These are phyloP conservation scores for Fusarium torreyae DNA, from an alignment of 2,329 filamentous ascomycete genomes.

Conservation along the genomic window DNA sequence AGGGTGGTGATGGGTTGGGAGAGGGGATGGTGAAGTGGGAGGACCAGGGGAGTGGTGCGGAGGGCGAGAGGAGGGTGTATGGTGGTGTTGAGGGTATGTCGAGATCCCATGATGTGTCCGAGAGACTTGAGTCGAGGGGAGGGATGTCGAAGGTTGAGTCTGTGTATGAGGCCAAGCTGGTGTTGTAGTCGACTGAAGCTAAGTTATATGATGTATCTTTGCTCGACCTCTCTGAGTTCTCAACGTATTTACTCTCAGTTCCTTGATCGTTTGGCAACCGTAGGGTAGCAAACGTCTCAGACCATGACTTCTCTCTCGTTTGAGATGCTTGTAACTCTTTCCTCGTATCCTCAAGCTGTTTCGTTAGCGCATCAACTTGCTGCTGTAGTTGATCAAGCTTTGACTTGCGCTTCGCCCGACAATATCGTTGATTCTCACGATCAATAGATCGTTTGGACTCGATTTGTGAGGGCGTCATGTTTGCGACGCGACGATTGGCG, in stretches of 20 bases:
- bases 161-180: conserved; percentile 23
- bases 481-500: conserved; percentile 39
- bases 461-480: conserved; percentile 44
- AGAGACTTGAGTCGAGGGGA: conserved; percentile 10
- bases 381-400: conserved; percentile 1
- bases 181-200: conserved; percentile 23
- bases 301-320: neutral
- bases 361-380: neutral
- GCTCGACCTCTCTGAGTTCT: neutral
- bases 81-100: conserved; percentile 7
- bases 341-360: neutral
- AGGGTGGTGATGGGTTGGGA: conserved; percentile 4
- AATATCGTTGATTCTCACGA: conserved; percentile 46
- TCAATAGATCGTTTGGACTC: conserved; percentile 49
- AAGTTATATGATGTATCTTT: conserved; percentile 8
- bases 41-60: conserved; percentile 28
- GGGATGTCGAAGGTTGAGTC: conserved; percentile 2
- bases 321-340: neutral
- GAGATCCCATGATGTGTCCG: conserved; percentile 21
- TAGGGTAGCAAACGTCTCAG: neutral
- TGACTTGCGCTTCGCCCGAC: conserved; percentile 43
- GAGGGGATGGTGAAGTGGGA: conserved; percentile 24
- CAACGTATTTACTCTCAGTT: too few relatives aligned
- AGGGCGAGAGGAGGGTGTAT: conserved; percentile 6
- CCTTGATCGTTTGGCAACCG: neutral